phyloP scores from a whole-genome alignment of 192 early-diverging fungal genomes.

The Fimicolochytrium jonesii region DNA sequence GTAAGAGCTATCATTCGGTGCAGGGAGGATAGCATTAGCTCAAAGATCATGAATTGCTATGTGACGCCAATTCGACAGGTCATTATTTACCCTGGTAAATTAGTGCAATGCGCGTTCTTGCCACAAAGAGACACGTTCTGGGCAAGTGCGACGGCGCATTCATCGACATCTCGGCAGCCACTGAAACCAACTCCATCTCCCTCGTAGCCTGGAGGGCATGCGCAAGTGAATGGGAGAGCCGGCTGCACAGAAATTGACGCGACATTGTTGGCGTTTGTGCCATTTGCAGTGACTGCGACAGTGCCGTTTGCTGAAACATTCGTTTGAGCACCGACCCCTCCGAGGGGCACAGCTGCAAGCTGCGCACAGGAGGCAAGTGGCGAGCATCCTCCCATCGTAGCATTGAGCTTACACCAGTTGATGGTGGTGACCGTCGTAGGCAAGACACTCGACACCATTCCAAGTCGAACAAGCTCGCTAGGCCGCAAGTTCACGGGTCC shows the following conservation, averaged over 20 bases:
- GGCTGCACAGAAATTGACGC: no score
- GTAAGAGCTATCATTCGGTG: no score
- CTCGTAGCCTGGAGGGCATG: not conserved
- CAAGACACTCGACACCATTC: not conserved
- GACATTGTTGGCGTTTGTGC: no score
- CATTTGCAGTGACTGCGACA: not conserved
- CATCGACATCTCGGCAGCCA: constrained; percentile 1
- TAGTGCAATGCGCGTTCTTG: not conserved
- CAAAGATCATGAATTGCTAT: no score
- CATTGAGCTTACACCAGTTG: not conserved
- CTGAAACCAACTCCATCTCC: not conserved
- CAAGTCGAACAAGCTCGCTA: not conserved
- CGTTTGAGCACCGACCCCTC: no score
- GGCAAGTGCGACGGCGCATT: not conserved
- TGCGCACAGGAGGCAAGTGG: not conserved
- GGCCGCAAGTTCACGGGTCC: no score
- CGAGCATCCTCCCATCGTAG: not conserved
- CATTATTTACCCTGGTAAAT: not conserved
- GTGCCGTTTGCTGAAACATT: not conserved
- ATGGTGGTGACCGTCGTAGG: no score
- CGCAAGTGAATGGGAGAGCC: not conserved
- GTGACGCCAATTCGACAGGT: no score
- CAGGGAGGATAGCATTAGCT: no score
- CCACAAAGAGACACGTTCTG: not conserved
- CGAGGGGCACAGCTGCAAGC: not conserved